Base-by-base conservation (phyloP, 768 basidiomycete species). In the Naematelia encephala region DNA sequence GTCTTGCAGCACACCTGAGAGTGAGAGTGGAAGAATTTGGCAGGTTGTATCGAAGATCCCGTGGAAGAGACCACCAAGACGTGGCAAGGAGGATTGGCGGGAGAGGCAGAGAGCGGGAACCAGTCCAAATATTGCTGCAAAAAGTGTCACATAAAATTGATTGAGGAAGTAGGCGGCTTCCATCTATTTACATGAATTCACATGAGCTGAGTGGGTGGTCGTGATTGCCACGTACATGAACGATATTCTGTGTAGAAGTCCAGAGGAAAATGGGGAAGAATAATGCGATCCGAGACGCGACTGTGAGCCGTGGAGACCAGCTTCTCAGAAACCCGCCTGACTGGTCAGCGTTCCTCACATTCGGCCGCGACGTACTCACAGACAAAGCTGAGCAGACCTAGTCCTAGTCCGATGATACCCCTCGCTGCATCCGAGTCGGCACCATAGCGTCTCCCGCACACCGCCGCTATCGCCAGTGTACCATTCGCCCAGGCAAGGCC, bases 231-330 rank as follows among this genome's bases (percentile, higher is more conserved):
- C 56, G 49, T 28, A 67, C 67, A 39, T 44, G 8, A 11, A 60
- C 61, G 29, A 67, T 53, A 13, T 29, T 29, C 46, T 70, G 68
- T 26, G 53, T 21, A 14, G 22, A 26, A 13, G 72, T 74, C 34
- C 70, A 39, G 10, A 60, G 51, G 62, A 74, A 74, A 22, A 74
- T 67, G 0, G 72, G 65, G 30, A 68, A 67, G 60, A 74, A 71
- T 3, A 74, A 30, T 2, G 47, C 59, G 23, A 74, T 74, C 21
- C 71, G 54, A 14, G 65, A 60, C 13, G 64, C 63, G 2, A 60
- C 59, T 3, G 62, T 65, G 19, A 74, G 51, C 8, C 57, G 56
- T 13, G 66, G 58, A n/a, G 51, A 52, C 30, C 56, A 57, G 48
- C 65, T 71, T 21, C 69, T 34, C 3, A 68, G 51, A 69, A 61